Evolutionary conservation across 2,329 filamentous ascomycete species (phyloP), one percentile per base, ranked within the genome.

Genomic region (Ploettnerulaceae sp.): DNA sequence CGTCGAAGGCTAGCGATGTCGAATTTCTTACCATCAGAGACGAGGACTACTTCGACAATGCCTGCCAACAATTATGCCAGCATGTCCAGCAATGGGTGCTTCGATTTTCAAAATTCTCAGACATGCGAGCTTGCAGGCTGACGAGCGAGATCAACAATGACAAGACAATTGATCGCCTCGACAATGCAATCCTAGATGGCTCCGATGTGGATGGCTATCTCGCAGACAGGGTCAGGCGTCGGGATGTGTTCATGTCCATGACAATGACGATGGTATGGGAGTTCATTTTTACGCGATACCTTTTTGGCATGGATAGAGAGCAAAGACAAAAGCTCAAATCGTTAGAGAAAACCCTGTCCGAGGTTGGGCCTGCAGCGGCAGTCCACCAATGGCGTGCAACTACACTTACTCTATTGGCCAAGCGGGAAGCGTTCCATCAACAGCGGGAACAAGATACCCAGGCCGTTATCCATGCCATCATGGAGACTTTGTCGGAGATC

Each of bases 211-310:
- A 97, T 67, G 72, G 75, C 48, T 93, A 95, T 62, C 82, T 98
- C 38, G 78, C 79, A 56, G 91, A 98, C 65, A 86, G 94, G 29
- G 85, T 96, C 45, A 83, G 79, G 61, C 84, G 93, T 51, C 82
- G 91, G 50, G 91, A 97, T 65, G 83, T 97, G 48, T 96, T 98
- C 75, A 96, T 97, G 89, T 93, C 89, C 28, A 89, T 98, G 67
- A 88, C 91, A 46, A 97, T 97, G 90, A 93, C 86, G 52, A 96
- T 98, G 89, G 83, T 98, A 41, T 98, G 90, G 90, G 93, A 98
- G 67, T 96, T 94, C 63, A 84, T 98, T 64, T 98, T 98, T 65
- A 96, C 91, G 7, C 82, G 93, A 54, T 98, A 98, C 66, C 81
- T 98, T 20, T 98, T 98, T 65, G 93, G 93, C 60, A 95, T 98